A percentile compares a stretch with the other conserved stretches of the same genome.
These are phyloP conservation scores for Boletus eberwhitei DNA, from an alignment of 768 basidiomycete genomes.

Conservation along the genomic window DNA sequence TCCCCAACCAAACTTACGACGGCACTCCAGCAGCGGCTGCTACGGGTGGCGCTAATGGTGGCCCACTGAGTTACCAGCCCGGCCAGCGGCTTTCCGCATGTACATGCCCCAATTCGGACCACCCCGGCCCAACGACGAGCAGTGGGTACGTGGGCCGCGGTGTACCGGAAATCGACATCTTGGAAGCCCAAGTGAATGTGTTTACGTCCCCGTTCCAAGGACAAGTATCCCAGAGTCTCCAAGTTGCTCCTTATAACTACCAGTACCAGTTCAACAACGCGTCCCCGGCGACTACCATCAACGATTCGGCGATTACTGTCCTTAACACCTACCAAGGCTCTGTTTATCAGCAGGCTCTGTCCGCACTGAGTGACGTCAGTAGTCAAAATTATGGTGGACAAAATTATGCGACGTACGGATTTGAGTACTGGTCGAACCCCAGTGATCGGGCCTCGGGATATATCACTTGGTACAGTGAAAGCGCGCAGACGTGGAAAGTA, in stretches of 20 bases:
- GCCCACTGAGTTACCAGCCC: constrained; percentile 69
- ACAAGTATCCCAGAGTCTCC: constrained; percentile 77
- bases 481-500: constrained; percentile 67
- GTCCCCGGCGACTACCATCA: constrained; percentile 50
- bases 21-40: constrained; percentile 56
- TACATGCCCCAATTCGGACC: constrained; percentile 81
- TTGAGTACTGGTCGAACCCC: constrained; percentile 81
- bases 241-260: constrained; percentile 76
- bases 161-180: constrained; percentile 90
- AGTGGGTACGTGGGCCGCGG: constrained; percentile 57
- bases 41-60: constrained; percentile 50
- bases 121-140: constrained; percentile 68
- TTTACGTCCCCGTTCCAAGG: constrained; percentile 45
- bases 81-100: constrained; percentile 88
- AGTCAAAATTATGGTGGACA: constrained; percentile 52
- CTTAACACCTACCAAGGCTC: constrained; percentile 73
- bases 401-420: constrained; percentile 62
- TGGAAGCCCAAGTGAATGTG: constrained; percentile 77
- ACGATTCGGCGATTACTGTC: constrained; percentile 45
- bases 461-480: constrained; percentile 79
- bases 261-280: constrained; percentile 59
- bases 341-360: constrained; percentile 70
- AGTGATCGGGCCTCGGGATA: constrained; percentile 63
- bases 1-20: constrained; percentile 73
- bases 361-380: constrained; percentile 57